phyloP scores from a whole-genome alignment of 257 asterid genomes.

The Solanum raphanifolium region DNA sequence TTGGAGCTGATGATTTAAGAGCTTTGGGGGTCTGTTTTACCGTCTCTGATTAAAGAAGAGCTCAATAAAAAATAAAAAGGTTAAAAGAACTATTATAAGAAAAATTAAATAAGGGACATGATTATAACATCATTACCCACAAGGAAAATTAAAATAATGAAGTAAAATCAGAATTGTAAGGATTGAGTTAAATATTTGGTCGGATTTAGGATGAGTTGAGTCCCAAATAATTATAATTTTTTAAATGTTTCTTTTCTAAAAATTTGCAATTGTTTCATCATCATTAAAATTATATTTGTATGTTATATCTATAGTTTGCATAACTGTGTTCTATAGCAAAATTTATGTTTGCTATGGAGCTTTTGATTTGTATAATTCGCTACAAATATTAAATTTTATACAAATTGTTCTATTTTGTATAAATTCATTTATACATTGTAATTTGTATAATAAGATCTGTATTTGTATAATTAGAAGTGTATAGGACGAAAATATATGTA shows the following conservation, averaged over 20 bases:
- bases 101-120: neutral
- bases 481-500: too few species aligned
- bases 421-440: too few species aligned
- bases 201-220: neutral
- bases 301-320: too few species aligned
- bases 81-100: neutral
- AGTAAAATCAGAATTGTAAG: neutral
- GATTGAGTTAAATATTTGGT: neutral
- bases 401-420: too few species aligned
- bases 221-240: neutral
- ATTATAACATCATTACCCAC: neutral
- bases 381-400: too few species aligned
- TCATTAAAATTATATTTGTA: too few species aligned
- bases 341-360: too few species aligned
- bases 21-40: neutral
- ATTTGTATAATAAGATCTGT: too few species aligned
- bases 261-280: neutral
- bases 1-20: constrained; percentile 9
- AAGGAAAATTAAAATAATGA: neutral
- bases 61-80: neutral
- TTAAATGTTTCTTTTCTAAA: too few species aligned
- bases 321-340: too few species aligned
- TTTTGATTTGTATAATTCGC: too few species aligned
- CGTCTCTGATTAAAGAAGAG: neutral
- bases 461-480: too few species aligned